phyloP scores from a whole-genome alignment of 192 early-diverging fungal genomes.

The Obelidium mucronatum region DNA sequence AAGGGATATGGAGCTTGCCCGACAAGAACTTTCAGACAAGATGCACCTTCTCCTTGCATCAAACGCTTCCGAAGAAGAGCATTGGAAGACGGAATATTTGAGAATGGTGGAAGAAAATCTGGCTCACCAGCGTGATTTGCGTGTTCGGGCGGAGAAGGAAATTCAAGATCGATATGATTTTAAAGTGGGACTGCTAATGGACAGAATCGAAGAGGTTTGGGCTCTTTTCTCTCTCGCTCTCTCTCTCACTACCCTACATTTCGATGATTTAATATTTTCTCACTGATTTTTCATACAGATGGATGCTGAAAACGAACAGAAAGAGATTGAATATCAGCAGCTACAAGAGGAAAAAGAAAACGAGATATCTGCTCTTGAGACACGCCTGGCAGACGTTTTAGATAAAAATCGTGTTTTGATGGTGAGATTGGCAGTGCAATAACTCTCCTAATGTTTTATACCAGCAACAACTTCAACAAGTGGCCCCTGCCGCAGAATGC shows the following conservation, averaged over 20 bases:
- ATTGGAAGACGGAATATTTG: background rate
- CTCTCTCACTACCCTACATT: background rate
- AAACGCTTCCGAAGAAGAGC: background rate
- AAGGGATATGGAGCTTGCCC: background rate
- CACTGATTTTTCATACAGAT: background rate
- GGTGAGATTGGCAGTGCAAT: too few species aligned
- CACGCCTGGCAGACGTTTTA: too few species aligned
- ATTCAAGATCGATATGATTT: too few species aligned
- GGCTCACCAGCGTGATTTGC: background rate
- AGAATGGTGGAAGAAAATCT: background rate
- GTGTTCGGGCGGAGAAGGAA: constrained; percentile 1
- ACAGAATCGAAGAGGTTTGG: constrained; percentile 4
- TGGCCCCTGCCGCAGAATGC: too few species aligned
- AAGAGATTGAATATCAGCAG: background rate
- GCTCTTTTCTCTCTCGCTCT: background rate
- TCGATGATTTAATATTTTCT: too few species aligned
- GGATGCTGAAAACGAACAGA: constrained; percentile 10
- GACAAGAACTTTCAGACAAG: background rate
- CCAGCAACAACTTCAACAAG: too few species aligned
- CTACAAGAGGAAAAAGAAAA: background rate
- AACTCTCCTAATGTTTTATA: too few species aligned
- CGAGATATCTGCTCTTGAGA: background rate
- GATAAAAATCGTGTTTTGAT: too few species aligned
- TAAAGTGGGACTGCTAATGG: background rate
- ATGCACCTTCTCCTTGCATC: background rate